A percentile compares a stretch with the other conserved stretches of the same genome.
These are phyloP conservation scores for Lathyrus sativus DNA, from an alignment of 306 rosid species.

Conservation along the genomic window DNA sequence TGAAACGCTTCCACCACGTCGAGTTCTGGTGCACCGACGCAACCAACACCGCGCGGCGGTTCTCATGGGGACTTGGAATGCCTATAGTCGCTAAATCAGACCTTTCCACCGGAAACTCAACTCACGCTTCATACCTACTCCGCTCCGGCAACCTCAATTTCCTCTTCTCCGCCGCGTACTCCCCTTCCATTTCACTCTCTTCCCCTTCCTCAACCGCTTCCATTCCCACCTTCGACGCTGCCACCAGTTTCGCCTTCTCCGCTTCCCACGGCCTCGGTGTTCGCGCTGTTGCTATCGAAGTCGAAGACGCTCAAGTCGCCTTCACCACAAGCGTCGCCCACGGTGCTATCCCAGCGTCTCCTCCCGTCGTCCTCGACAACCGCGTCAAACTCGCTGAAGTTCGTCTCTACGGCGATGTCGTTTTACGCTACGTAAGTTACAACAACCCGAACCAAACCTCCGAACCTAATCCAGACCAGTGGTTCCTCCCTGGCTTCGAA, in stretches of 20 bases:
- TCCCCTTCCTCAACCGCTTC: slow-evolving; percentile 48
- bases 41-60: slow-evolving; percentile 69
- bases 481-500: slow-evolving; percentile 81
- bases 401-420: slow-evolving; percentile 84
- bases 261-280: slow-evolving; percentile 75
- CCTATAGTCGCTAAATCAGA: slow-evolving; percentile 75
- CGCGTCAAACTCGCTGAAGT: slow-evolving; percentile 62
- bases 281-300: slow-evolving; percentile 77
- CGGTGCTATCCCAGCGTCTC: slow-evolving; percentile 57
- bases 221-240: slow-evolving; percentile 59
- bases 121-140: slow-evolving; percentile 87
- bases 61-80: slow-evolving; percentile 90
- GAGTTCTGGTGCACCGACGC: slow-evolving; percentile 94
- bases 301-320: slow-evolving; percentile 67
- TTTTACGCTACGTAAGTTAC: slow-evolving; percentile 76
- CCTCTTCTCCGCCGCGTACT: slow-evolving; percentile 90
- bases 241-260: slow-evolving; percentile 59
- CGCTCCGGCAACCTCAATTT: slow-evolving; percentile 83
- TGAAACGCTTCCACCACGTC: slow-evolving; percentile 76
- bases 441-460: not conserved
- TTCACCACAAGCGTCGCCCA: slow-evolving; percentile 57
- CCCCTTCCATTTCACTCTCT: slow-evolving; percentile 52
- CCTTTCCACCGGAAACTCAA: slow-evolving; percentile 75
- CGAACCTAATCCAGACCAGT: slow-evolving; percentile 37
- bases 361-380: slow-evolving; percentile 53